Evolutionary conservation across 2,329 filamentous ascomycete genomes (phyloP).

Genomic region (Fusarium oxysporum): DNA sequence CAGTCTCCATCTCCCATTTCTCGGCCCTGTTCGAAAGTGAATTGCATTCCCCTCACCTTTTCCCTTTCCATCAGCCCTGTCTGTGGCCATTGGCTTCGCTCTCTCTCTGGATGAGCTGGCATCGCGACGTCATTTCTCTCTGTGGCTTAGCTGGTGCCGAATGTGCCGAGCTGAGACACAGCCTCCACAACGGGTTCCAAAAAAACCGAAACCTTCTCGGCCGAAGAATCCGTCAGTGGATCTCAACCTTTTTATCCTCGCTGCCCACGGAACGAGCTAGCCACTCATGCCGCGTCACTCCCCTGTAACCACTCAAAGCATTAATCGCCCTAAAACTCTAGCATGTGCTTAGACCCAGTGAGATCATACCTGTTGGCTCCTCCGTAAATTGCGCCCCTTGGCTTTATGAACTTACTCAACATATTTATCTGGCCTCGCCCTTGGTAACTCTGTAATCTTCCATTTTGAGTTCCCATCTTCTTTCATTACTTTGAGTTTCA

Average conservation of each 20-base stretch:
- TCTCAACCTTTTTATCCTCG: not conserved
- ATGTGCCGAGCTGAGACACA: slow-evolving; percentile 6
- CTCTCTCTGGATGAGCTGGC: not conserved
- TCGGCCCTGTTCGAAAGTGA: not conserved
- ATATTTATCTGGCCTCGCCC: not conserved
- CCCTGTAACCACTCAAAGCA: not conserved
- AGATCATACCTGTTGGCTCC: not conserved
- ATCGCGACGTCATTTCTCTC: not conserved
- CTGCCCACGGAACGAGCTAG: not conserved
- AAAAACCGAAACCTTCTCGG: not conserved
- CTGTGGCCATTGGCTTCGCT: not conserved
- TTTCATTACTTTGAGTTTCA: not conserved
- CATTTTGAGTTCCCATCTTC: not conserved
- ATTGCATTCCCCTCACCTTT: not conserved
- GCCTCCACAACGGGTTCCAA: not conserved
- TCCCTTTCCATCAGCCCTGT: not conserved
- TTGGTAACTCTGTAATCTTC: too few species aligned
- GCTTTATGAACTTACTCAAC: not conserved
- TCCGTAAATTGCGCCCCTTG: not conserved
- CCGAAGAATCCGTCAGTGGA: not conserved
- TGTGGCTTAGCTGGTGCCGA: not conserved
- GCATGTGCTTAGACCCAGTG: not conserved
- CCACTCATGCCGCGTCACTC: not conserved
- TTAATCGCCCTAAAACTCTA: not conserved
- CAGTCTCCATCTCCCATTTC: not conserved